A percentile compares a stretch with the other conserved stretches of the same genome.
These are phyloP conservation scores for Ceratonia siliqua DNA, from an alignment of 306 rosid species.

Conservation along the genomic window DNA sequence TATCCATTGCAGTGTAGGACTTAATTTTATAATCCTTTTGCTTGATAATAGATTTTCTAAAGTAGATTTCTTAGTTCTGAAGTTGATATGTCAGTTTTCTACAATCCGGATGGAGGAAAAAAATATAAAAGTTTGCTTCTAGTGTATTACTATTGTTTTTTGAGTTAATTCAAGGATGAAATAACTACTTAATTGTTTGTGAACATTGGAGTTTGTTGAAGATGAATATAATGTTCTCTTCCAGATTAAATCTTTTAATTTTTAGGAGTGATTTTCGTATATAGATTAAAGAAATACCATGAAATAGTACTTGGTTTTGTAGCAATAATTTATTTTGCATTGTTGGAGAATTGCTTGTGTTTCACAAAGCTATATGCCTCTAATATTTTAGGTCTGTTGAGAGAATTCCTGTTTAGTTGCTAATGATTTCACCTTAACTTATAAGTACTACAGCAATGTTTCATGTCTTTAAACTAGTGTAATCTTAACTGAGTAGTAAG, in stretches of 20 bases:
- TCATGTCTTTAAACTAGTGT: background rate
- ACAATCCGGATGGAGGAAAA: background rate
- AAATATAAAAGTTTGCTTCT: slow-evolving; percentile 31
- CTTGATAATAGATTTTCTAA: background rate
- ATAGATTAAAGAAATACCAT: background rate
- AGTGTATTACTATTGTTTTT: background rate
- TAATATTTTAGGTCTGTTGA: background rate
- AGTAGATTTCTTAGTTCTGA: background rate
- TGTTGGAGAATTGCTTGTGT: background rate
- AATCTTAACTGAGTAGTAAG: background rate
- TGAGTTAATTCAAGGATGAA: background rate
- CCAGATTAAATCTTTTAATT: background rate
- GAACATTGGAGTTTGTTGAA: slow-evolving; percentile 9
- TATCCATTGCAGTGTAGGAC: background rate
- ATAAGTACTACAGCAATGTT: background rate
- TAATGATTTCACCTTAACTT: background rate
- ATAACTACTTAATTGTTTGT: background rate
- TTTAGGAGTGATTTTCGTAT: background rate
- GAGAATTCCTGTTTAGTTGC: background rate
- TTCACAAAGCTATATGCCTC: background rate
- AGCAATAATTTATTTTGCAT: background rate
- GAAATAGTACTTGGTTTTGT: slow-evolving; percentile 1
- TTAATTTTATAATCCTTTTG: background rate
- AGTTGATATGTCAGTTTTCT: background rate
- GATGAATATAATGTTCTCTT: background rate